Evolutionary conservation across 2,329 filamentous ascomycete species (phyloP), one percentile per base, ranked within the genome.

Genomic region (Trichoderma koningiopsis): DNA sequence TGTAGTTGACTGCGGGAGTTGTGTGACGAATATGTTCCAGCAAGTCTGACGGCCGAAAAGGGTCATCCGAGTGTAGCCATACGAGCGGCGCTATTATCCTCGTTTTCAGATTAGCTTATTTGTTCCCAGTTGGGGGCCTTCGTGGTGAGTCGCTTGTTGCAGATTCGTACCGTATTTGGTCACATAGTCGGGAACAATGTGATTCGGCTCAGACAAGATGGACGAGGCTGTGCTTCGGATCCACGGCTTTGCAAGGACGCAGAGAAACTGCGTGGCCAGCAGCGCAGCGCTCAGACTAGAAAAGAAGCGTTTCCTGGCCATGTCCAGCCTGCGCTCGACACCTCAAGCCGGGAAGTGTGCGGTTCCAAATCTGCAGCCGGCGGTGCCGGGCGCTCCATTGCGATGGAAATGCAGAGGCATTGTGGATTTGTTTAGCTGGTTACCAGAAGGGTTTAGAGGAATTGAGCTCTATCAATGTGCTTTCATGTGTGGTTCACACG

Each of bases 1-100:
- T 56, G 7, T 65, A 35, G 24, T 65, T 56, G 52, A 56, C 37
- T 14, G 52, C 19, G 13, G 62, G 62, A 37, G 49, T 56, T 29
- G 62, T 65, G n/a, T 65, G 62, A 31, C 24, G 62, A 13, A 65
- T 43, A 8, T 65, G 62, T 33, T 65, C 33, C 35, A 65, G 62
- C 49, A 65, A 16, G 52, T 65, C 62, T 31, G 62, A 24, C 10
- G 62, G 62, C 29, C 62, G 62, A 22, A 65, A 65, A 4, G 62
- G 62, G 6, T 65, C 62, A 16, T 65, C 62, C 14, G 62, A 65
- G 35, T 65, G 62, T 22, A 65, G 52, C 62, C 62, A 65, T 0
- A 65, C 62, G 13, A 65, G 49, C 24, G 62, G 62, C n/a, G 62
- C 62, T 65, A 27, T 33, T n/a, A n/a, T 29, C 37, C 47, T 13